These are phyloP conservation scores for Cucumis hystrix DNA, from an alignment of 306 rosid genomes.

Conservation along the genomic window DNA sequence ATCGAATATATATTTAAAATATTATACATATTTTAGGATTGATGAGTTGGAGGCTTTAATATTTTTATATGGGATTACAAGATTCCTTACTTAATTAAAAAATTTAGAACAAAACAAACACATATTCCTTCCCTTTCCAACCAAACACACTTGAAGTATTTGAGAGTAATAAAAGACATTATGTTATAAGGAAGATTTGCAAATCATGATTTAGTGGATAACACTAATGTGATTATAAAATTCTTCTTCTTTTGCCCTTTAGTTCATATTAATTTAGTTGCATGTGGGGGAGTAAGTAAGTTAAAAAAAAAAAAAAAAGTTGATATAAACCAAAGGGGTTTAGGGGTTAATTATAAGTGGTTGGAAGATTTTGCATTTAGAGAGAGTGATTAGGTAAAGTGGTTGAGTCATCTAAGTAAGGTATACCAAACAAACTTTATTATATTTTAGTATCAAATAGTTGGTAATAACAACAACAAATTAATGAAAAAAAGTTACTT, in stretches of 20 bases:
- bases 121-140: too few species aligned
- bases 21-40: too few species aligned
- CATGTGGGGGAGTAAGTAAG: background rate
- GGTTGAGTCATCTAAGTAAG: background rate
- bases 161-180: too few species aligned
- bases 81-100: too few species aligned
- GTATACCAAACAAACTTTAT: background rate
- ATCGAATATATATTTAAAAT: too few species aligned
- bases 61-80: too few species aligned
- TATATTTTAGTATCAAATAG: background rate
- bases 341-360: background rate
- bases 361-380: background rate
- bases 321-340: background rate
- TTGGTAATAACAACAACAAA: background rate
- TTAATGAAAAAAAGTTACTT: background rate
- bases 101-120: too few species aligned
- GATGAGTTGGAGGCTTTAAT: too few species aligned
- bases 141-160: too few species aligned
- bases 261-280: background rate
- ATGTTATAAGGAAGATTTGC: background rate
- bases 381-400: slow-evolving; percentile 1
- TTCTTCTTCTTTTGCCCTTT: background rate
- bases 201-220: background rate
- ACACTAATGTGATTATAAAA: background rate
- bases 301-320: background rate